These are phyloP conservation scores for Fusarium heterosporum DNA, from an alignment of 2,329 filamentous ascomycete genomes.

Conservation along the genomic window DNA sequence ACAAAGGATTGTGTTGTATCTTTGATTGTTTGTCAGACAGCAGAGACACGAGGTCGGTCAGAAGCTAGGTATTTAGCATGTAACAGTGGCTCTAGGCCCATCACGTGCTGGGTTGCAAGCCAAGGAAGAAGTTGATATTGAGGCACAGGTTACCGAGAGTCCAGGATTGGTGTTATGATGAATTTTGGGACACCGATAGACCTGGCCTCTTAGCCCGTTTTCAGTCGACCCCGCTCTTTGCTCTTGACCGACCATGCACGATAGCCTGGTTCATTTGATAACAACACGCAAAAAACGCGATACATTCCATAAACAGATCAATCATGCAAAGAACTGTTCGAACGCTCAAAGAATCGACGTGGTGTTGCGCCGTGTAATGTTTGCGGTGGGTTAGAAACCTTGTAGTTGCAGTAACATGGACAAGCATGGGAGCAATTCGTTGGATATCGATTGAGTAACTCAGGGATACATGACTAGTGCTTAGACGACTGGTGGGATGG, in stretches of 20 bases:
- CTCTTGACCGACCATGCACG: slow-evolving; percentile 6
- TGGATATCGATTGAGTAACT: slow-evolving; percentile 19
- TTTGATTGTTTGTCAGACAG: slow-evolving; percentile 15
- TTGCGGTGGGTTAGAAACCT: slow-evolving; percentile 17
- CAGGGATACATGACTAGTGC: slow-evolving; percentile 20
- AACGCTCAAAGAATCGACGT: slow-evolving; percentile 5
- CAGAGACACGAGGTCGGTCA: slow-evolving; percentile 20
- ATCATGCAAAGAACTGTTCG: slow-evolving; percentile 13
- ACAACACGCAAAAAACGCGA: slow-evolving; percentile 23
- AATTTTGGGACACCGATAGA: not conserved
- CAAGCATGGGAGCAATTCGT: slow-evolving; percentile 6
- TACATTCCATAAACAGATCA: slow-evolving; percentile 14
- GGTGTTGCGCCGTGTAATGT: slow-evolving; percentile 22
- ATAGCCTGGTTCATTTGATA: slow-evolving; percentile 10
- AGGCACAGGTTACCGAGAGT: slow-evolving; percentile 2
- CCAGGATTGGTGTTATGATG: not conserved
- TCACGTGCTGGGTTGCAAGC: slow-evolving; percentile 26
- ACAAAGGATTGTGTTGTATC: slow-evolving; percentile 27
- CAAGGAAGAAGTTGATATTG: slow-evolving; percentile 4
- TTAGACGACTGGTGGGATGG: slow-evolving; percentile 19
- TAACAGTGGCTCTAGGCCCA: slow-evolving; percentile 7
- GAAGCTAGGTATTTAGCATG: not conserved
- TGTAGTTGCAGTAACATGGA: slow-evolving; percentile 15
- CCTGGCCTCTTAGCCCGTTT: not conserved
- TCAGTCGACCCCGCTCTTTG: not conserved